phyloP scores from a whole-genome alignment of 352 stramenopile species.

The Phytophthora foliorum region DNA sequence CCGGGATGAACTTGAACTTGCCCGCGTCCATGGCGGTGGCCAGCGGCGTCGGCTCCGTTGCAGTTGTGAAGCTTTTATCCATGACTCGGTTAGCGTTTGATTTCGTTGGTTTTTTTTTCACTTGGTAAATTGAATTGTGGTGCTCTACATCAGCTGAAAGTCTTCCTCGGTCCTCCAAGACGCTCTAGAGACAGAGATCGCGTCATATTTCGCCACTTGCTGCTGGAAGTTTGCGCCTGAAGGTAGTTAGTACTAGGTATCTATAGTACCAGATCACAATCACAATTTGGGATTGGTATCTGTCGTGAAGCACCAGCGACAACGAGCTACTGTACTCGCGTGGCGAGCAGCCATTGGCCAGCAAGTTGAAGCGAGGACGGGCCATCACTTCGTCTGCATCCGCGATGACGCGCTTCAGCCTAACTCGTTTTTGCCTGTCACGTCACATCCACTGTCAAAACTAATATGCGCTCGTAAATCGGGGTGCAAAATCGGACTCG shows the following conservation, averaged over 20 bases:
- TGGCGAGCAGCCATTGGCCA: slow-evolving; percentile 10
- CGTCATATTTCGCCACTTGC: not conserved
- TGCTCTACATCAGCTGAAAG: too few relatives aligned
- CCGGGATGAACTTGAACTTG: slow-evolving; percentile 51
- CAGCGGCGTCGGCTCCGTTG: slow-evolving; percentile 25
- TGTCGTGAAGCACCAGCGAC: too few relatives aligned
- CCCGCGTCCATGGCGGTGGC: slow-evolving; percentile 31
- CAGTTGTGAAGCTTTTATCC: too few relatives aligned
- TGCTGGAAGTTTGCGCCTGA: not conserved
- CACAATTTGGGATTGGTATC: slow-evolving; percentile 1
- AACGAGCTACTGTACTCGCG: too few relatives aligned
- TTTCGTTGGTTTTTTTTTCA: not conserved
- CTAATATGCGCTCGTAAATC: not conserved
- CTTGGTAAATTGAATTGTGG: not conserved
- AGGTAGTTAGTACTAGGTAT: not conserved
- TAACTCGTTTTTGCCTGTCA: not conserved
- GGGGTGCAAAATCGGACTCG: not conserved
- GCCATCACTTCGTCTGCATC: not conserved
- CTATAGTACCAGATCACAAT: not conserved
- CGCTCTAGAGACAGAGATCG: not conserved
- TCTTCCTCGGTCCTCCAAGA: too few relatives aligned
- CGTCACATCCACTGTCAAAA: slow-evolving; percentile 2
- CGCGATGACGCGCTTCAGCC: slow-evolving; percentile 2
- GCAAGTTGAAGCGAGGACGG: slow-evolving; percentile 6
- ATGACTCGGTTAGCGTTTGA: too few relatives aligned